Conservation (phyloP, 2,329 filamentous ascomycete species). For the Venturia effusa region DNA sequence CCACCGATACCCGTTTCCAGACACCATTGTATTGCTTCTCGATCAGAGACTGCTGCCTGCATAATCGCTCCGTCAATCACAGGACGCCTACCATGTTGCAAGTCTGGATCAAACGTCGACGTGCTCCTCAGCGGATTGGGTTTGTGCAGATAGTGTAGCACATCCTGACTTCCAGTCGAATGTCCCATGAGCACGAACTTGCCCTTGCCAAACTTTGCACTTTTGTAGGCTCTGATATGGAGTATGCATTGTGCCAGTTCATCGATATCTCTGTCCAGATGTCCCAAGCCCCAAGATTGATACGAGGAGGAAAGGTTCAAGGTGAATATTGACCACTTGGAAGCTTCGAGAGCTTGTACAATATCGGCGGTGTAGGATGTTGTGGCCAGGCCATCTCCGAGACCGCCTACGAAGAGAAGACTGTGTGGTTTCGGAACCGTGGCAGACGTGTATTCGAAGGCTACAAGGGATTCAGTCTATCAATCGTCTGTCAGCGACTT, state of each 20-base stretch:
- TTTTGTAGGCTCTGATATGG: constrained; percentile 35
- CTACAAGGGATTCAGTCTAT: constrained; percentile 29
- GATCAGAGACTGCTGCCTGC: constrained; percentile 70
- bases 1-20: constrained; percentile 37
- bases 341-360: constrained; percentile 32
- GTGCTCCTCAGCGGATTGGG: constrained; percentile 24
- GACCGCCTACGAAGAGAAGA: constrained; percentile 58
- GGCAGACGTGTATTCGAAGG: constrained; percentile 28
- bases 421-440: constrained; percentile 32
- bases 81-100: constrained; percentile 37
- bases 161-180: constrained; percentile 58
- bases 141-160: constrained; percentile 44
- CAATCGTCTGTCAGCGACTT: constrained; percentile 5
- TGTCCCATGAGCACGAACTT: constrained; percentile 59
- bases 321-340: constrained; percentile 42
- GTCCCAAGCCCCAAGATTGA: constrained; percentile 42
- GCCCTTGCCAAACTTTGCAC: constrained; percentile 15
- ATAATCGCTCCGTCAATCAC: constrained; percentile 64
- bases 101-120: constrained; percentile 14
- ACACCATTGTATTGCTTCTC: constrained; percentile 49
- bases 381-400: constrained; percentile 58
- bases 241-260: constrained; percentile 42
- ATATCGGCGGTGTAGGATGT: constrained; percentile 46
- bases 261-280: constrained; percentile 41
- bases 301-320: constrained; percentile 42